Evolutionary conservation across 345 rosid species (phyloP), one percentile per base, ranked within the genome.

Genomic region (Heritiera fomes): DNA sequence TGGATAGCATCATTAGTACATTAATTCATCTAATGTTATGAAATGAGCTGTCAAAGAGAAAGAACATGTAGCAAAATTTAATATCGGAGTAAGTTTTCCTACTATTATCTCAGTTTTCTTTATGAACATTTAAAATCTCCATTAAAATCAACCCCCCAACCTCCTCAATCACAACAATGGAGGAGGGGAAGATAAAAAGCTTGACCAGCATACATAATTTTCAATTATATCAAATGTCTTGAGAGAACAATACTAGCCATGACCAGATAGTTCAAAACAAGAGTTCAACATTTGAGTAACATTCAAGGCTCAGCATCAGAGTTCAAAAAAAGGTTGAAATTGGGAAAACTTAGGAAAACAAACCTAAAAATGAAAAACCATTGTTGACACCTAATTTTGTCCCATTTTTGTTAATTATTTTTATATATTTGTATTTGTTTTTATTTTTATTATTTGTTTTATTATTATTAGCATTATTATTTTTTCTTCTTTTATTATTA

Each of bases 1-100:
- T 13, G 38, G 46, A 71, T 47, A 17, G 32, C 15, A 49, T 13
- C 67, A 43, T 28, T 8, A 47, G 14, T 62, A 75, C 45, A 30
- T 23, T 23, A 23, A 62, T 59, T 68, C 50, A 80, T 69, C 58
- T 73, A 52, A 45, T 45, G 75, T 66, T 62, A 34, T 56, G 55
- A 67, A 65, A 67, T 13, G 47, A 72, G 59, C 50, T 40, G 41
- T 14, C 56, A 28, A 47, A 47, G 23, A 70, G 41, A 70, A 13
- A 69, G 73, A 47, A 47, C 58, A 28, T 14, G 59, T 18, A 18
- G 52, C 52, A 68, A 45, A 11, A 45, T 65, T 3, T 61, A 30
- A 23, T 18, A 8, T 14, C 12, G 9, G 13, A 43, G 2, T 68
- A 45, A 41, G 72, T 53, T 10, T 43, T 68, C 53, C 72, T 5